Evolutionary conservation across 2,329 filamentous ascomycete genomes (phyloP), one percentile per base, ranked within the genome.

Genomic region (Dothiorella sarmentorum): DNA sequence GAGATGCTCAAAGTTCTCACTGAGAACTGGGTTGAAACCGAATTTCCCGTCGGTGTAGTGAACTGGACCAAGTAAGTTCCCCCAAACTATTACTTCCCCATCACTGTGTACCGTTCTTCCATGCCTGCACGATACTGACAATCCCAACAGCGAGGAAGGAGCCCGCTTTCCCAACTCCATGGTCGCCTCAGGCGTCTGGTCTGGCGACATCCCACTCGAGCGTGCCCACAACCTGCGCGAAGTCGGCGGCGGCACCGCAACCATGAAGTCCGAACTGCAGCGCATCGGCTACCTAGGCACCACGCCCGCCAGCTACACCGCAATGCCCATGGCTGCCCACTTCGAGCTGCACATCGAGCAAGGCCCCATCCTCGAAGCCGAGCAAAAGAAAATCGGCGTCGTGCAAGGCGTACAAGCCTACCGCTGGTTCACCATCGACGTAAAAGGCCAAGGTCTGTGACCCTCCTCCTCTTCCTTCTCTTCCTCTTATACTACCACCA

Each of bases 341-440:
- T 92, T 93, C 66, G 89, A 93, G 71, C 79, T 94, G 9, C 90
- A 94, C 68, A 93, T 93, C 56, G 90, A 95, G 69, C 91, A 95
- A 69, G 89, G 89, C 0, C 89, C 89, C 0, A 83, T 90, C 31
- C 79, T 95, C 1, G 85, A 92, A 66, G 79, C 79, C 15, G 78
- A 81, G 26, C 74, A 79, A 24, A 80, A 85, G 63, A 85, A 85
- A 56, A 80, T 93, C 53, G 86, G 87, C 20, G 80, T 89, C 6
- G 89, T 92, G 4, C 81, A 82, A 29, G 88, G 87, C 2, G 88
- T 89, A 1, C 88, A 91, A 68, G 86, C 86, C 4, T 91, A 89
- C 70, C 83, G 84, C 60, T 91, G 89, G 89, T 85, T 85, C 69
- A 87, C 83, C 0, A 71, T 91, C 35, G 83, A 82, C 5, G 80